Evolutionary conservation across 257 asterid genomes (phyloP).

Genomic region (Fraxinus americana): DNA sequence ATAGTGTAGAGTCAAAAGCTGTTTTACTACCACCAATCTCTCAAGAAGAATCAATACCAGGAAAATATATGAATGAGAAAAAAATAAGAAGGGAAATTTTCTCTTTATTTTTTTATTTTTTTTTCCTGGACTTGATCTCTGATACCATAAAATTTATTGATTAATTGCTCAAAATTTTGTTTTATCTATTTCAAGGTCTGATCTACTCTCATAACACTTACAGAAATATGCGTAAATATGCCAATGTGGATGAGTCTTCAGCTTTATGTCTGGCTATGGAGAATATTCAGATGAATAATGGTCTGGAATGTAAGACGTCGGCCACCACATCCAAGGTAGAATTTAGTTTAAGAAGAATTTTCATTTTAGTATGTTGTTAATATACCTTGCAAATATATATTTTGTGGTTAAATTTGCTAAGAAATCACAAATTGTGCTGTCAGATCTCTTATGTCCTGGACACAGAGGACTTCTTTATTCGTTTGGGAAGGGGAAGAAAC

Average conservation of each 20-base stretch:
- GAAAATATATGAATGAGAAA: not conserved
- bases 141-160: not conserved
- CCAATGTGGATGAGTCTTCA: conserved; percentile 51
- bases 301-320: conserved; percentile 96
- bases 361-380: not conserved
- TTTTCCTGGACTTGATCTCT: not conserved
- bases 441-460: conserved; percentile 92
- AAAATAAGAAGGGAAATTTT: not conserved
- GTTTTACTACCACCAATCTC: conserved; percentile 9
- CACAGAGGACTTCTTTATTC: conserved; percentile 88
- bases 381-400: not conserved
- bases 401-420: conserved; percentile 1
- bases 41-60: not conserved
- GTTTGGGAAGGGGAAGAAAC: conserved; percentile 56
- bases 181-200: conserved; percentile 19
- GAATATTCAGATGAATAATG: conserved; percentile 64
- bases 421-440: conserved; percentile 26
- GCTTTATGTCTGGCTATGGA: conserved; percentile 66
- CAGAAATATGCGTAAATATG: conserved; percentile 70
- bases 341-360: not conserved
- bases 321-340: conserved; percentile 85
- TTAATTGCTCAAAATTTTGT: not conserved
- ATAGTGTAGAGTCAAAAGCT: not conserved
- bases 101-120: not conserved
- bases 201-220: conserved; percentile 28